These are phyloP conservation scores for Cornus florida DNA, from an alignment of 148 eudicot genomes.

Conservation along the genomic window DNA sequence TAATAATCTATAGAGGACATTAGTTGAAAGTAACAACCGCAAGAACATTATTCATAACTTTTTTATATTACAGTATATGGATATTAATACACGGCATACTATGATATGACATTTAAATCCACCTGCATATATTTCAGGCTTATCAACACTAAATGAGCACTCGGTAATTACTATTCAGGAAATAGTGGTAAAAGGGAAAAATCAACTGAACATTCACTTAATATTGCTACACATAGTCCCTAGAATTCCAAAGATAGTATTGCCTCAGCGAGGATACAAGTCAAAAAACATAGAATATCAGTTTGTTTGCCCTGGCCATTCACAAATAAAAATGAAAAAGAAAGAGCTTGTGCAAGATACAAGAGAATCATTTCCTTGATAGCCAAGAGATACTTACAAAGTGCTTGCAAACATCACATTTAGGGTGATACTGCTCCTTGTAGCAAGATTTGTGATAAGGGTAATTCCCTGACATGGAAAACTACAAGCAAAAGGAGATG, in stretches of 20 bases:
- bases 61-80: neutral
- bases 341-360: neutral
- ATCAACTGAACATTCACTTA: no score
- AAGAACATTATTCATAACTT: neutral
- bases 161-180: neutral
- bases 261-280: neutral
- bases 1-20: neutral
- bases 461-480: constrained; percentile 69
- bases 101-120: neutral
- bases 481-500: constrained; percentile 35
- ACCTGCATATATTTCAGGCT: neutral
- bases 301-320: neutral
- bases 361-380: constrained; percentile 3
- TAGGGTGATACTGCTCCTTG: constrained; percentile 83
- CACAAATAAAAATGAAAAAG: neutral
- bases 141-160: neutral
- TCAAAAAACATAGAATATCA: neutral
- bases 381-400: constrained; percentile 53
- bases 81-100: neutral
- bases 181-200: no score
- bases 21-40: neutral
- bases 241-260: neutral
- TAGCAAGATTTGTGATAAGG: constrained; percentile 84
- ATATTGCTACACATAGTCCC: no score
- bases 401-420: constrained; percentile 77